phyloP scores from a whole-genome alignment of 768 basidiomycete genomes.

The Tricholoma matsutake region DNA sequence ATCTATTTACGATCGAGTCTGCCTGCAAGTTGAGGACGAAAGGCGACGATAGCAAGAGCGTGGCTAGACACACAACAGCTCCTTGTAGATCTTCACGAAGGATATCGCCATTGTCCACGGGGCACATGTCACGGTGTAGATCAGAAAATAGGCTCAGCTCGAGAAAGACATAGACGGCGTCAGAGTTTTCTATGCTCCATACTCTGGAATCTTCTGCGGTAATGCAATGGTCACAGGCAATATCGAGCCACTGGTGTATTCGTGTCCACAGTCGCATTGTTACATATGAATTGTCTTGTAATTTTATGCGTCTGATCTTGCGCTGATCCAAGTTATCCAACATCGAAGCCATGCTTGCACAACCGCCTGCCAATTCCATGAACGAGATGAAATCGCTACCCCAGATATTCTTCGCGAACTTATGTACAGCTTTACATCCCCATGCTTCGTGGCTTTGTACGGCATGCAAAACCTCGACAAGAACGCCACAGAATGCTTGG shows the following conservation, averaged over 20 bases:
- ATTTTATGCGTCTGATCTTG: not conserved
- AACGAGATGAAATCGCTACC: conserved; percentile 21
- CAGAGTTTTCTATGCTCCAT: not conserved
- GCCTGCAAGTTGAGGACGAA: not conserved
- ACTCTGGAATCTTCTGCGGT: not conserved
- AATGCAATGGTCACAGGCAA: not conserved
- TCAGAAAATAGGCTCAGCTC: not conserved
- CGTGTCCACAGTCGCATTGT: not conserved
- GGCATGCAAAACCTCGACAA: conserved; percentile 28
- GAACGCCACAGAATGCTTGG: conserved; percentile 28
- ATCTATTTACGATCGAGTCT: conserved; percentile 19
- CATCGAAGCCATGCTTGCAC: conserved; percentile 12
- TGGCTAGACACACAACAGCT: conserved; percentile 11
- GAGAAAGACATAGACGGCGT: conserved; percentile 9
- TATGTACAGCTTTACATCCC: conserved; percentile 41
- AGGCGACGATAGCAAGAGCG: conserved; percentile 9
- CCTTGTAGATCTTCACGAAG: conserved; percentile 8
- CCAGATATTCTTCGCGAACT: conserved; percentile 19
- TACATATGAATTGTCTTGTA: not conserved
- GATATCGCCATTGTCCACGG: not conserved
- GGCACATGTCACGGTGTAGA: not conserved
- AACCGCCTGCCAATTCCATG: conserved; percentile 28
- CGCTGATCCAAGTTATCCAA: not conserved
- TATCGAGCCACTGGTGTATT: not conserved
- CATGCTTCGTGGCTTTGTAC: conserved; percentile 26